Percentiles rank a stretch among this genome's conserved stretches.
These are phyloP conservation scores for Sparassis latifolia DNA, from an alignment of 1,284 basidiomycete genomes.

Conservation along the genomic window DNA sequence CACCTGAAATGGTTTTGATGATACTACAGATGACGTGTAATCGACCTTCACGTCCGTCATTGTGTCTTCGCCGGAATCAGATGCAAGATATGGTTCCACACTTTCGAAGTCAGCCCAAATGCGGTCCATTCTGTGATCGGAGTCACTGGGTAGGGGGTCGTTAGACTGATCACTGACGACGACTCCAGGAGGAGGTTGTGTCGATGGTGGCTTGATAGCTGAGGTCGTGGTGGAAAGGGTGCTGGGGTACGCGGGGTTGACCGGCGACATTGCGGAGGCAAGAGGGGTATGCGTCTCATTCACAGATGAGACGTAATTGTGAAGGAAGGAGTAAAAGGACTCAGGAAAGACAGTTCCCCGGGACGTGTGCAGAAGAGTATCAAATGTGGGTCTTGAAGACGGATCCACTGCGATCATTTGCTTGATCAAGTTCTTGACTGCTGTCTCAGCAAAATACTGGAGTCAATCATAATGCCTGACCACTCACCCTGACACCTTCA, in stretches of 20 bases:
- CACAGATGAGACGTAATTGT: slow-evolving; percentile 81
- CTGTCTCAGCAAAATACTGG: slow-evolving; percentile 15
- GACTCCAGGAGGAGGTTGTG: slow-evolving; percentile 5
- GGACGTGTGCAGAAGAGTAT: slow-evolving; percentile 73
- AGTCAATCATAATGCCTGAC: slow-evolving; percentile 1
- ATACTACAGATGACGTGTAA: slow-evolving; percentile 32
- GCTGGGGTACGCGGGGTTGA: slow-evolving; percentile 28
- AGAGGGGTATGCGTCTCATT: slow-evolving; percentile 54
- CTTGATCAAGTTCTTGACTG: slow-evolving; percentile 69
- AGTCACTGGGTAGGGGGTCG: slow-evolving; percentile 62
- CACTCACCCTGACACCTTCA: slow-evolving; percentile 68
- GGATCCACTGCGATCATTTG: slow-evolving; percentile 89
- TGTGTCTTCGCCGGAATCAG: slow-evolving; percentile 39
- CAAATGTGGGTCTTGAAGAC: slow-evolving; percentile 73
- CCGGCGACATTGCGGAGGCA: slow-evolving; percentile 23
- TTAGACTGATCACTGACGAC: slow-evolving; percentile 21
- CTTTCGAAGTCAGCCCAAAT: slow-evolving; percentile 81
- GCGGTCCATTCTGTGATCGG: slow-evolving; percentile 70
- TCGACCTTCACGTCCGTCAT: slow-evolving; percentile 51
- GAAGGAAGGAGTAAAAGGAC: slow-evolving; percentile 90
- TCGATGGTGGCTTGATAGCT: slow-evolving; percentile 6
- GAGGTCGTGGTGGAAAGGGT: slow-evolving; percentile 7
- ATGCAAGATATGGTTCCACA: slow-evolving; percentile 62
- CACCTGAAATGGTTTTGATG: slow-evolving; percentile 60
- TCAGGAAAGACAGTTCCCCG: slow-evolving; percentile 83